These are phyloP conservation scores for Globisporangium cystogenes DNA, from an alignment of 352 stramenopile species.

Conservation along the genomic window DNA sequence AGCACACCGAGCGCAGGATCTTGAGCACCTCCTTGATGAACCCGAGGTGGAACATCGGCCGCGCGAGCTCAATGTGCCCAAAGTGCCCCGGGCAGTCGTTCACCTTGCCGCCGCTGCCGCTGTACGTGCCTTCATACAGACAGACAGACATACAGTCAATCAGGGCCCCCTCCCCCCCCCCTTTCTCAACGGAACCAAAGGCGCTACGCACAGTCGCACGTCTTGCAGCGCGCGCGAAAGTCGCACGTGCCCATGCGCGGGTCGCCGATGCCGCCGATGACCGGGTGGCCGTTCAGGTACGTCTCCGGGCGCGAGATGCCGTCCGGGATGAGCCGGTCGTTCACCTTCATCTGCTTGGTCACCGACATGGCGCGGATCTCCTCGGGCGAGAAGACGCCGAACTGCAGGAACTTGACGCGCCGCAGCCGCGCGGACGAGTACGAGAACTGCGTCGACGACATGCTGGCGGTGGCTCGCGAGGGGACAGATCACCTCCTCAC, in stretches of 20 bases:
- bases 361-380: slow-evolving; percentile 97
- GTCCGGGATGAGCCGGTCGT: slow-evolving; percentile 94
- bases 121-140: slow-evolving; percentile 66
- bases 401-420: slow-evolving; percentile 97
- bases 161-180: too few relatives aligned
- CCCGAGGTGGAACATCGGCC: slow-evolving; percentile 97
- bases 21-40: slow-evolving; percentile 97
- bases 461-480: too few relatives aligned
- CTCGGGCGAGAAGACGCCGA: slow-evolving; percentile 97
- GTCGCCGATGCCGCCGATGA: slow-evolving; percentile 98
- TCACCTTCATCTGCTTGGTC: slow-evolving; percentile 96
- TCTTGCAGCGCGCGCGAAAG: slow-evolving; percentile 86
- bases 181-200: too few relatives aligned
- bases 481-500: neutral
- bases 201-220: slow-evolving; percentile 78
- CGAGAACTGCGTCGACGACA: slow-evolving; percentile 92
- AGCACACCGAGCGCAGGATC: slow-evolving; percentile 94
- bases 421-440: slow-evolving; percentile 93
- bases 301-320: slow-evolving; percentile 91
- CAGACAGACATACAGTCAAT: neutral
- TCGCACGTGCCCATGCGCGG: slow-evolving; percentile 96
- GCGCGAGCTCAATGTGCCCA: slow-evolving; percentile 97
- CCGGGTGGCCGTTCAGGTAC: slow-evolving; percentile 91
- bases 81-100: slow-evolving; percentile 99
- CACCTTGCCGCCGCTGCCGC: slow-evolving; percentile 89